Base-by-base conservation (phyloP, 2,329 filamentous ascomycete species). In the Chrysosporium keratinophilum region DNA sequence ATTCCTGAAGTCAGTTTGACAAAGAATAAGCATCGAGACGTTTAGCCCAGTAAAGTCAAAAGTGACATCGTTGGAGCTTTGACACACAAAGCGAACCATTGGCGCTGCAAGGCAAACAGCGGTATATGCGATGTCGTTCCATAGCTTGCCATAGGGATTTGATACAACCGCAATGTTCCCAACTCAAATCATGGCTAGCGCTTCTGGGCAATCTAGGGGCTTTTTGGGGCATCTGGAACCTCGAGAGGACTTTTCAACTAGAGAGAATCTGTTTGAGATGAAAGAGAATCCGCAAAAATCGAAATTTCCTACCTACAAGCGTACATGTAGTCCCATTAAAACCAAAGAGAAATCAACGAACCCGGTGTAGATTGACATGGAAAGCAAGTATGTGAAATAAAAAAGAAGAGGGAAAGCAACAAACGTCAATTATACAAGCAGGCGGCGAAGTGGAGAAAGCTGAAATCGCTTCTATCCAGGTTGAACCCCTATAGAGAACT, bases 381-480 rank as follows among this genome's bases (percentile, higher is more conserved):
- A 44, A 43, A 43, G 15, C 11, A 43, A 50, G 20, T 14, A 42
- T 33, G n/a, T 50, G 44, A 48, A 56, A 57, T 28, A 54, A 52
- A 52, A 56, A 57, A 54, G 48, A 47, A 31, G 45, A 48, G 28
- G 42, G 50, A 43, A 34, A 46, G 44, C 55, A 33, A 52, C n/a
- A 19, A 39, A 28, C 15, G 34, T 33, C 39, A 49, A 19, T 55
- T 55, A 54, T 56, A 48, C 50, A 57, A 49, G 42, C 33, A 55
- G 33, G 55, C 41, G 55, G 53, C 41, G n/a, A 47, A 57, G 52
- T 33, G 23, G 23, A 56, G 7, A 12, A n/a, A 14, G 17, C n/a
- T 19, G 14, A 34, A 49, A 31, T 40, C 28, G 28, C 11, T 5
- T 20, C 20, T 39, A 28, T 44, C 19, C 42, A 49, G 28, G 19